Evolutionary conservation across 352 stramenopile genomes (phyloP), one percentile per base, ranked within the genome.

Genomic region (Globisporangium megalacanthum): DNA sequence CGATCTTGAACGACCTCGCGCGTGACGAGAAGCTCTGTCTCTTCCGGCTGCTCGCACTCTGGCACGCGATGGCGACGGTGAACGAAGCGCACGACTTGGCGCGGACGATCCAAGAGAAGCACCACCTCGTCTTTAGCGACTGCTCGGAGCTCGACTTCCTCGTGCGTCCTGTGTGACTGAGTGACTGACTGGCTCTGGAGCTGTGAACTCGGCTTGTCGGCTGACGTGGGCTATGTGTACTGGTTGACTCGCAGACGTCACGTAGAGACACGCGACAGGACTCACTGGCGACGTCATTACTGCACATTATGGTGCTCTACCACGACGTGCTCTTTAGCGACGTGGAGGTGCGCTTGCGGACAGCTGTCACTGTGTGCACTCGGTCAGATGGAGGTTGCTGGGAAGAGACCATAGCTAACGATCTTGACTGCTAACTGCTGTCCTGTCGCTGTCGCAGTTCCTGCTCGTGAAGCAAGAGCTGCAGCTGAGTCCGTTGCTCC

Each of bases 301-400:
- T 90, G 49, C 62, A 77, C 31, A 60, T 88, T 15, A 73, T 90
- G 65, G 70, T 75, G 17, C 69, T 86, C 15, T 85, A 88, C 39
- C 72, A 78, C 15, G 80, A 88, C 48, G 65, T 88, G 14, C 71
- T 88, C 41, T 90, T 88, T 57, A 82, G 68, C 52, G 80, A 88
- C 37, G 66, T 90, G 37, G 80, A 90, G 73, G 79, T 86, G 52
- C 15, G 41, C 14, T 19, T 15, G 9, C 11, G 25, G 19, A 19
- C 4, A 39, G 36, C 22, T 33, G 35, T 41, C 17, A 2, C 35
- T 55, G 42, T 19, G n/a, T 29, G 46, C 14, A 52, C 19, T 47
- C 4, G 41, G 13, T 39, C 35, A 5, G 1, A 4, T 1, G 25
- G 4, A 29, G 25, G 25, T 29, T 29, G 25, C 25, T 29, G 25